Evolutionary conservation across 2,329 filamentous ascomycete genomes (phyloP).

Genomic region (Neoscytalidium dimidiatum): DNA sequence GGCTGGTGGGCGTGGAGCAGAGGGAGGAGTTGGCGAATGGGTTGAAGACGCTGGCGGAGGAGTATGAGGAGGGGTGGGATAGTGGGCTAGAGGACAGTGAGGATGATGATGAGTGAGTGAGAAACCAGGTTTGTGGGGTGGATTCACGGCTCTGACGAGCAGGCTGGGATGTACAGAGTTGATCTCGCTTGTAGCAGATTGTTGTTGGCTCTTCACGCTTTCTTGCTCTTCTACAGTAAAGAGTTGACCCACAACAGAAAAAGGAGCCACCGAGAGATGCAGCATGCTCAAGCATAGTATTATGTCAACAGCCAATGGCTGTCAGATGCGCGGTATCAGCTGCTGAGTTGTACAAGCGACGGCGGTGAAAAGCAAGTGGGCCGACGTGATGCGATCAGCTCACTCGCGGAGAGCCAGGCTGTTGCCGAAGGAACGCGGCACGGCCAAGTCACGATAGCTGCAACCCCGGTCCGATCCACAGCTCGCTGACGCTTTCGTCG

Average conservation of each 20-base stretch:
- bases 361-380: not conserved
- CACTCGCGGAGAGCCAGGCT: not conserved
- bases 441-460: not conserved
- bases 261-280: too few relatives aligned
- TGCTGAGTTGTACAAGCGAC: not conserved
- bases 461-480: not conserved
- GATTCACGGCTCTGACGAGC: too few relatives aligned
- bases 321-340: not conserved
- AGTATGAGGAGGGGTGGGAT: conserved; percentile 86
- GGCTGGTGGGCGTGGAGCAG: conserved; percentile 71
- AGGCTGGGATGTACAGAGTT: not conserved
- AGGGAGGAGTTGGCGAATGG: conserved; percentile 81
- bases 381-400: not conserved
- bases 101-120: conserved; percentile 6
- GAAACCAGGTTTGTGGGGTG: not conserved
- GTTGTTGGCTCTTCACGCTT: too few relatives aligned
- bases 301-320: not conserved
- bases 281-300: not conserved
- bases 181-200: not conserved
- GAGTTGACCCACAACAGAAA: too few relatives aligned
- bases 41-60: conserved; percentile 79
- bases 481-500: not conserved
- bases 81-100: conserved; percentile 52
- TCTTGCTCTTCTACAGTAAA: too few relatives aligned
- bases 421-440: not conserved